Evolutionary conservation across 331 rosid species (phyloP), one percentile per base, ranked within the genome.

Genomic region (Acacia pycnantha): DNA sequence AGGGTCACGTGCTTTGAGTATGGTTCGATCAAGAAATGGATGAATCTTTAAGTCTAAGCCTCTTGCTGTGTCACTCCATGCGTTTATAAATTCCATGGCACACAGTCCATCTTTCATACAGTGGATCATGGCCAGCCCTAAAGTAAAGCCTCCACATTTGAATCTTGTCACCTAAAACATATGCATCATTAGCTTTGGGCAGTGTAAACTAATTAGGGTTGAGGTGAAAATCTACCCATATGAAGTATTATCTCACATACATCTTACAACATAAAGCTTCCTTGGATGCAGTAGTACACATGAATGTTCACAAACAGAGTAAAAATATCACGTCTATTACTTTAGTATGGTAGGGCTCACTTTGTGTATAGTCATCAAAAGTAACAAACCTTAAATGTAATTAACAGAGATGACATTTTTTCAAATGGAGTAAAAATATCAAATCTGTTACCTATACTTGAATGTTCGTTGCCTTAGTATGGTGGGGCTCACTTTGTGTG

Each of bases 31-130:
- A 0, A 92, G 73, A 82, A 90, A 88, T 31, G 97, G 97, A 8
- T 78, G 85, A 10, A 80, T 85, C 16, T 80, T 85, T 4, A 93
- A 54, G 77, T 85, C 89, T 56, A 91, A 85, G 15, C 94, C 96
- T 80, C 99, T 87, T 0, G 97, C 97, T 37, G 72, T 83, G 47
- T 92, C 90, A 21, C 91, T 87, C 99, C 99, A 95, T 24, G 96
- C 89, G 67, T 92, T 93, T 48, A 95, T 84, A 65, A 95, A 93
- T 54, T 93, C 87, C 99, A 93, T 92, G 3, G 97, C 97, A 24
- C 81, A 81, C 48, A 95, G 21, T 64, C 99, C 99, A 83, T 95
- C 99, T 53, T 77, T 83, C 97, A 91, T 90, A 40, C 97, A 88
- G n/a, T 95, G 99, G 87, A 83, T 92, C 88, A 83, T 11, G 82